Evolutionary conservation across 2,329 filamentous ascomycete genomes (phyloP), one percentile per base, ranked within the genome.

Genomic region (Sclerotinia minor): DNA sequence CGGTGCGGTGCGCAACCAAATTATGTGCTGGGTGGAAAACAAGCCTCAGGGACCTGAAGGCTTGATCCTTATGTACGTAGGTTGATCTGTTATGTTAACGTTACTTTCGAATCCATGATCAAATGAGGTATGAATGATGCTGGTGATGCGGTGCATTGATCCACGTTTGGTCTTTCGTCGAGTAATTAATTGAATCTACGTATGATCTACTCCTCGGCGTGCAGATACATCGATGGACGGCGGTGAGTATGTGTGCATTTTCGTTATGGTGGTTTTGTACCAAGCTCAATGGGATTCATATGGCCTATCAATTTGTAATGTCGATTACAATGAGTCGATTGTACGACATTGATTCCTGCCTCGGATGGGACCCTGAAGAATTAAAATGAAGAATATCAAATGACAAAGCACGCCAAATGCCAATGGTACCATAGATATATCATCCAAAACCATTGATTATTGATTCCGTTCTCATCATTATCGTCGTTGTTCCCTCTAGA

Each of bases 101-200:
- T 63, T 63, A 63, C 59, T 50, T 63, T 63, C 59, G n/a, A 45
- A 63, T 50, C 59, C 59, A 50, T 63, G 59, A 38, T 38, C 32
- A 21, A 21, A 26, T 38, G 29, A 13, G 59, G 45, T 15, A 26
- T 38, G 32, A 26, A 50, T 19, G n/a, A 52, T 63, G 45, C 29
- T 61, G 44, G 15, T 24, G 29, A 26, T 58, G 32, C 59, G 32
- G 26, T 24, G 32, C 29, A 50, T 21, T 24, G 15, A 35, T 61
- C 44, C 58, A 47, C 44, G 21, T 35, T 21, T 26, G 11, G 24
- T 6, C 5, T 19, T 52, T 4, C 38, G 45, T 13, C 35, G 15
- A 61, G 21, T 7, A 47, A 38, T 38, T 11, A 26, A 45, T 19
- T 50, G 45, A 38, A 61, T 7, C 49, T 38, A 13, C 44, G 21